Base-by-base conservation (phyloP, 495 filamentous ascomycete species). In the Tuber magnatum region DNA sequence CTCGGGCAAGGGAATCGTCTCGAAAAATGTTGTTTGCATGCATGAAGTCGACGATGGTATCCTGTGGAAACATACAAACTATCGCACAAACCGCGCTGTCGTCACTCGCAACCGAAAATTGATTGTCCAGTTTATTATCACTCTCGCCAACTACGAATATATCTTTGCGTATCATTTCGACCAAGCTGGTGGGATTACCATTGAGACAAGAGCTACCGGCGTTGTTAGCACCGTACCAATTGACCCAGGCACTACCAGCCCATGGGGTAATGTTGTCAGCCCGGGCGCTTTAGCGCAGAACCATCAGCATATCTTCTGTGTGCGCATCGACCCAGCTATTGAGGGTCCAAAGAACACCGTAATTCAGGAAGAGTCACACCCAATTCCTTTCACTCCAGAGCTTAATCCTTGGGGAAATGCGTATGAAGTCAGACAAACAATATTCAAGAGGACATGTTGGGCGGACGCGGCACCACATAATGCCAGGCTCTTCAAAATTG, bases 141-240 rank as follows among this genome's bases (percentile, higher is more conserved):
- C 92, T 0, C 88, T 93, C 41, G 89, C 90, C 44, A 94, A 94
- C 83, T 94, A 94, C 83, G 92, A 94, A 81, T 94, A 94, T 75
- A 89, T 85, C 74, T 86, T 88, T 80, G 85, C 86, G 75, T 86
- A 86, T 80, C 85, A 84, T 68, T 88, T 88, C 80, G 85, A 86
- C 71, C 85, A 86, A 74, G 86, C 86, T 69, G 86, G 86, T 6
- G 87, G 85, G 4, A 84, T 87, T 72, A 85, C 84, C 48, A 81
- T 87, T 38, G 86, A 88, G 74, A 84, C 85, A 10, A 84, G 86
- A 56, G 83, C 86, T 32, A 87, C 86, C 32, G 86, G 86, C 61
- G 80, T 85, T 61, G 82, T 85, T 22, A 85, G 83, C 76, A 86
- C 85, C 43, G 85, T 86, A 76, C 82, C 83, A 75, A 84, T 87